Percentiles rank a stretch among this genome's conserved stretches.
Conservation (phyloP, 257 asterid genomes). For the Plectranthus barbatus region DNA sequence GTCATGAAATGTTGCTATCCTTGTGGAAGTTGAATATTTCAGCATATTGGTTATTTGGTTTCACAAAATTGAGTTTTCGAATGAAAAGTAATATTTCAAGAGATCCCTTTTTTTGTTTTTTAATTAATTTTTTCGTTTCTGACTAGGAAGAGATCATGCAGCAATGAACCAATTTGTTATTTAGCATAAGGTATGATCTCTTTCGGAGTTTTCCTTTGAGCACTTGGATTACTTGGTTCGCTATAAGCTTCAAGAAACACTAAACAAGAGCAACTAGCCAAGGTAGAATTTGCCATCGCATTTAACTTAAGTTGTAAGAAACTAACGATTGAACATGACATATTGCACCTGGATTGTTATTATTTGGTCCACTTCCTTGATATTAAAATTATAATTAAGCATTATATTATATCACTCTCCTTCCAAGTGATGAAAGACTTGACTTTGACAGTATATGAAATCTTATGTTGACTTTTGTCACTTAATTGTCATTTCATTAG, state of each 20-base stretch:
- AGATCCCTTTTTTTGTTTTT: background rate
- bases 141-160: slow-evolving; percentile 54
- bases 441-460: background rate
- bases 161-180: slow-evolving; percentile 58
- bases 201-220: background rate
- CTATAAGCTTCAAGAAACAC: background rate
- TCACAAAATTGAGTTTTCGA: background rate
- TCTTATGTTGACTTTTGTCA: background rate
- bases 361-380: background rate
- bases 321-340: background rate
- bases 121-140: slow-evolving; percentile 4
- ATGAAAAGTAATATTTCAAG: background rate
- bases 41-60: background rate
- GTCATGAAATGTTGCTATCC: background rate
- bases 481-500: background rate
- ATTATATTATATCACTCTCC: background rate
- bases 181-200: slow-evolving; percentile 52
- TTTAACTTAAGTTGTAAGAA: background rate
- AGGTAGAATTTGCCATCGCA: background rate
- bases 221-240: slow-evolving; percentile 2
- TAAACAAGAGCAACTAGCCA: background rate
- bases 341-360: background rate
- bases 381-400: no score
- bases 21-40: background rate
- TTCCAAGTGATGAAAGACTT: background rate